Evolutionary conservation across 208 protist species (phyloP).

Genomic region (Angomonas deanei): DNA sequence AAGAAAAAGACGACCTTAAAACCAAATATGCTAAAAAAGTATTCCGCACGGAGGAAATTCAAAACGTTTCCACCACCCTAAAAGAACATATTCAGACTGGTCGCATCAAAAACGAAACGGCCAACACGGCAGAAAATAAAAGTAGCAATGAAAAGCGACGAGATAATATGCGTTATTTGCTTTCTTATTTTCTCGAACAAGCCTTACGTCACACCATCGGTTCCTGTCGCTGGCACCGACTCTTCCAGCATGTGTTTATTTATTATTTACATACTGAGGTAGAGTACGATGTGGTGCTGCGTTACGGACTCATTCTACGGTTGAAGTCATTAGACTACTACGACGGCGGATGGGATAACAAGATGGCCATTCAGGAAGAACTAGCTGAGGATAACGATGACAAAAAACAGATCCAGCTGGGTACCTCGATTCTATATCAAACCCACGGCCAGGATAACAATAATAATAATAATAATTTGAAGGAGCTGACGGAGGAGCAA

Average conservation of each 20-base stretch:
- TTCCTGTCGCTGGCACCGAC: not conserved
- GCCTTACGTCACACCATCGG: not conserved
- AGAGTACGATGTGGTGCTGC: slow-evolving; percentile 13
- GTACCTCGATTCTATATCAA: not conserved
- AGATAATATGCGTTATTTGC: not conserved
- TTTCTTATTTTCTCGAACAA: not conserved
- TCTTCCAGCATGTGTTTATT: slow-evolving; percentile 4
- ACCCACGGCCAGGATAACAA: not conserved
- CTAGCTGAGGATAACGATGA: not conserved
- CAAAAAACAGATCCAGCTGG: not conserved
- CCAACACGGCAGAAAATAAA: not conserved
- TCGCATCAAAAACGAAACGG: not conserved
- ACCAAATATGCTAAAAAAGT: too few relatives aligned
- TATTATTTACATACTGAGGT: slow-evolving; percentile 3
- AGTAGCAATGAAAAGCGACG: not conserved
- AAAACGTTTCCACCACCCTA: too few relatives aligned
- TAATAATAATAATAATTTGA: slow-evolving; percentile 1
- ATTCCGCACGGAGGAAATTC: too few relatives aligned
- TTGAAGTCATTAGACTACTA: slow-evolving; percentile 18
- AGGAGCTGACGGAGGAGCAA: not conserved
- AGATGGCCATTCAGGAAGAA: not conserved
- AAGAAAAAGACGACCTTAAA: not conserved
- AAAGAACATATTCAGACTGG: not conserved
- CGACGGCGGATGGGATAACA: slow-evolving; percentile 1
- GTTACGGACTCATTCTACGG: slow-evolving; percentile 17